phyloP scores from a whole-genome alignment of 768 basidiomycete genomes.

The Leccinum boreale region DNA sequence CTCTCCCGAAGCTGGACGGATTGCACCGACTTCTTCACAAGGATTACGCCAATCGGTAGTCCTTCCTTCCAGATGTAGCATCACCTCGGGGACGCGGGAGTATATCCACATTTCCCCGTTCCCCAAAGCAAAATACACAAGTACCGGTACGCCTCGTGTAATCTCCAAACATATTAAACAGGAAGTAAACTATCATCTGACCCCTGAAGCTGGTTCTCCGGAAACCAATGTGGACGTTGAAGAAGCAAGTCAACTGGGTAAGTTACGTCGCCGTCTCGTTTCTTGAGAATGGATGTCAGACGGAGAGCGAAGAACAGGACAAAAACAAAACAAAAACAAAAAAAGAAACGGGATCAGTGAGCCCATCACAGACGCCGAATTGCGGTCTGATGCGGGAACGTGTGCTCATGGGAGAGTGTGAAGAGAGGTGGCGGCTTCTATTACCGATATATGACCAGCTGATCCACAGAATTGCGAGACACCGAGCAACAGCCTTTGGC shows the following conservation, averaged over 20 bases:
- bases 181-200: slow-evolving; percentile 14
- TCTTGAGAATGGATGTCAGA: slow-evolving; percentile 18
- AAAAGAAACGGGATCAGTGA: neutral
- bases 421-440: slow-evolving; percentile 37
- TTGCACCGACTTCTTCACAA: slow-evolving; percentile 4
- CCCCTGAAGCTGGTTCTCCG: slow-evolving; percentile 4
- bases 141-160: slow-evolving; percentile 16
- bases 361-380: neutral
- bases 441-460: slow-evolving; percentile 13
- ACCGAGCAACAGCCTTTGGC: slow-evolving; percentile 9
- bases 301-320: neutral
- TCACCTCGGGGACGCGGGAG: slow-evolving; percentile 29
- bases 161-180: slow-evolving; percentile 7
- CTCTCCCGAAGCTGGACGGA: neutral
- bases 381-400: slow-evolving; percentile 26
- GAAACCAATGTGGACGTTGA: slow-evolving; percentile 12
- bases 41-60: slow-evolving; percentile 11
- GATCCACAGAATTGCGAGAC: neutral
- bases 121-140: slow-evolving; percentile 7
- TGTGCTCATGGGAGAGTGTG: slow-evolving; percentile 34
- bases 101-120: slow-evolving; percentile 20
- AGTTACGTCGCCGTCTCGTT: slow-evolving; percentile 8
- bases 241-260: slow-evolving; percentile 14
- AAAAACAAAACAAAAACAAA: slow-evolving; percentile 7
- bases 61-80: slow-evolving; percentile 27